Evolutionary conservation across 2,329 filamentous ascomycete genomes (phyloP).

Genomic region (Fusarium chuoi): DNA sequence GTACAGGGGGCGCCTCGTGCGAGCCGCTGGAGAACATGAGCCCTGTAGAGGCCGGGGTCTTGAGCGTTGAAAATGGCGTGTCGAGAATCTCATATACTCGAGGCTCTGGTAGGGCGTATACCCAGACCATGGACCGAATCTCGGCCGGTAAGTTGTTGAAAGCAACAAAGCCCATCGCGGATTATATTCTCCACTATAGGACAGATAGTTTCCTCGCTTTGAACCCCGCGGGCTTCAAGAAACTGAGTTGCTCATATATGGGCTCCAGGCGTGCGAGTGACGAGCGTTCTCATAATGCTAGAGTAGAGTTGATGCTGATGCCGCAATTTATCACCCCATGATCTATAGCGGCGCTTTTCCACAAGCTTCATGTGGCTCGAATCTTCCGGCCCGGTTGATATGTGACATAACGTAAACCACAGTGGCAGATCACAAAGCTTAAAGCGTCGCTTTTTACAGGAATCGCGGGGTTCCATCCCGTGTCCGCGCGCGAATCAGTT

Average conservation of each 20-base stretch:
- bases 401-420: not conserved
- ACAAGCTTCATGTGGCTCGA: conserved; percentile 13
- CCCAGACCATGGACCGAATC: conserved; percentile 36
- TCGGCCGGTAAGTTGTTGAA: conserved; percentile 30
- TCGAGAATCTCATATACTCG: conserved; percentile 38
- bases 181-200: not conserved
- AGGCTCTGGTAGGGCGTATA: conserved; percentile 29
- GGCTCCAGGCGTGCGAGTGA: not conserved
- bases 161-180: conserved; percentile 17
- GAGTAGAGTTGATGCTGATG: not conserved
- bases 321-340: conserved; percentile 28
- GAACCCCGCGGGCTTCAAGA: not conserved
- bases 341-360: conserved; percentile 13
- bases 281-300: not conserved
- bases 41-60: conserved; percentile 27
- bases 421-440: conserved; percentile 7
- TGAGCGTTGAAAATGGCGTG: conserved; percentile 29
- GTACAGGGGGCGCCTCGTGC: conserved; percentile 20
- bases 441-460: conserved; percentile 31
- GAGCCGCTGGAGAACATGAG: conserved; percentile 35
- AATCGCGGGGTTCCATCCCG: conserved; percentile 19
- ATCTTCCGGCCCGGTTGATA: conserved; percentile 21
- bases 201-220: not conserved
- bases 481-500: conserved; percentile 2
- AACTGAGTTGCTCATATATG: conserved; percentile 1